Evolutionary conservation across 164 flowering plant genomes (phyloP).

Genomic region (Chimonanthus praecox): DNA sequence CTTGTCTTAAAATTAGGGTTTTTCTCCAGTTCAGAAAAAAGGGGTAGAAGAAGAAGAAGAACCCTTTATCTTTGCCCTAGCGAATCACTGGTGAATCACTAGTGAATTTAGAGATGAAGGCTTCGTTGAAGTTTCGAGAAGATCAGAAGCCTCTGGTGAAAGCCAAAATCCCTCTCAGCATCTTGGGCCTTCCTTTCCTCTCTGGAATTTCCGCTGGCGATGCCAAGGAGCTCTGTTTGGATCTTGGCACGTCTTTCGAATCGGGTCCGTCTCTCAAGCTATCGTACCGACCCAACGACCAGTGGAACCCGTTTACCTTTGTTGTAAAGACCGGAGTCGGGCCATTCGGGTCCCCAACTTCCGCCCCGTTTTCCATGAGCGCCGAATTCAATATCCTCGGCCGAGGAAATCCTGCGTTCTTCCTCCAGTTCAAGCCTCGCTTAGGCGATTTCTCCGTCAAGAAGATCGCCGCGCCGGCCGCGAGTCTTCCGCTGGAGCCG

Average conservation of each 20-base stretch:
- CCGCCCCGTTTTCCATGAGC: conserved; percentile 54
- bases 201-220: conserved; percentile 61
- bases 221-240: conserved; percentile 52
- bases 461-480: conserved; percentile 20
- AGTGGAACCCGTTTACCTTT: conserved; percentile 56
- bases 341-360: conserved; percentile 53
- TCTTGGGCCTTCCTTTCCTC: conserved; percentile 62
- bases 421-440: conserved; percentile 56
- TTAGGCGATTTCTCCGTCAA: conserved; percentile 66
- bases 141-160: conserved; percentile 62
- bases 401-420: conserved; percentile 48
- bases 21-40: not conserved
- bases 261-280: conserved; percentile 60
- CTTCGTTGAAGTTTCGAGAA: conserved; percentile 65
- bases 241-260: conserved; percentile 53
- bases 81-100: not conserved
- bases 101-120: conserved; percentile 42
- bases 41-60: not conserved
- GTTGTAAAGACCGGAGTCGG: conserved; percentile 65
- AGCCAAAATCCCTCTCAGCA: conserved; percentile 62
- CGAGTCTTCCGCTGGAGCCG: conserved; percentile 1
- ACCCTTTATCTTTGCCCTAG: not conserved
- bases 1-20: not conserved
- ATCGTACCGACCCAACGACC: conserved; percentile 65
- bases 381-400: conserved; percentile 61